Conservation (phyloP, 257 asterid species). For the Solanum commersonii region DNA sequence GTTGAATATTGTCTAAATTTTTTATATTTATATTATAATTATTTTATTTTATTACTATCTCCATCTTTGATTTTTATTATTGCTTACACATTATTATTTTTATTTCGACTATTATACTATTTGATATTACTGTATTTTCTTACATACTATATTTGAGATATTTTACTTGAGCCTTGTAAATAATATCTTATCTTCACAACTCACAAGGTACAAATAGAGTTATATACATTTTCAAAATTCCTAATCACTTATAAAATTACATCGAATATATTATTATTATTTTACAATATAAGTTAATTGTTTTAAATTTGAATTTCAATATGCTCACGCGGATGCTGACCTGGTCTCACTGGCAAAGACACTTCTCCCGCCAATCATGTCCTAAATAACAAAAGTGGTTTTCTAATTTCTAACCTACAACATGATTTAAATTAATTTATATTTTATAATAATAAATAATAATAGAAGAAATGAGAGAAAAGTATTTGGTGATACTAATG, state of each 20-base stretch:
- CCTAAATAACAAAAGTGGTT: not conserved
- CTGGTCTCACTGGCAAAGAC: not conserved
- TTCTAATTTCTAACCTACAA: not conserved
- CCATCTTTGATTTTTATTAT: too few species aligned
- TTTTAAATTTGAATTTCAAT: not conserved
- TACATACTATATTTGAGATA: not conserved
- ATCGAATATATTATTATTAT: accelerated
- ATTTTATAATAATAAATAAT: too few species aligned
- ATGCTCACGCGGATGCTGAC: not conserved
- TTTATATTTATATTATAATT: too few species aligned
- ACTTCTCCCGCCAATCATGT: not conserved
- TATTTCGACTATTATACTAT: too few species aligned
- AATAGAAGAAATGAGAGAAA: not conserved
- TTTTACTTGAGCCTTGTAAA: not conserved
- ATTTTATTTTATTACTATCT: too few species aligned
- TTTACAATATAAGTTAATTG: not conserved
- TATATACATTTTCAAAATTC: accelerated
- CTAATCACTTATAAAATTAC: too few species aligned
- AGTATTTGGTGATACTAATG: not conserved
- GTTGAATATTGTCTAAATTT: not conserved
- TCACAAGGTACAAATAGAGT: too few species aligned
- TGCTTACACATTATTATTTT: not conserved
- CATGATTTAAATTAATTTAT: not conserved
- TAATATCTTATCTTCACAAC: not conserved
- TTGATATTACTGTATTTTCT: not conserved